A percentile compares a stretch with the other conserved stretches of the same genome.
Conservation (phyloP, 331 rosid genomes). For the Acacia concinna region DNA sequence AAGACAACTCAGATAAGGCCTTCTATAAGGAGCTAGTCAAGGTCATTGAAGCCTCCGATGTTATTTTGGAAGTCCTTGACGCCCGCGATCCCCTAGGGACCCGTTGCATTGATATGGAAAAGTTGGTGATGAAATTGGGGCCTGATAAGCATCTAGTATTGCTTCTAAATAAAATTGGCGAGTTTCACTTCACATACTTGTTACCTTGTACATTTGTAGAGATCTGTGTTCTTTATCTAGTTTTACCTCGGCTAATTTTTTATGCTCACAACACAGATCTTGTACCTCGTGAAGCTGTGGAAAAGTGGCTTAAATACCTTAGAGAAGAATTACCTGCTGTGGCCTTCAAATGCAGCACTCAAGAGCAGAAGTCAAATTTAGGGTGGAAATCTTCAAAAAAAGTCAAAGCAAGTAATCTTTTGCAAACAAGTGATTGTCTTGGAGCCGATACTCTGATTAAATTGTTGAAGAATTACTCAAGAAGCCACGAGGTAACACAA, state of each 20-base stretch:
- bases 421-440: constrained; percentile 89
- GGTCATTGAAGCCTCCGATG: constrained; percentile 90
- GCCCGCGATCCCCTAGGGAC: constrained; percentile 98
- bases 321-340: constrained; percentile 97
- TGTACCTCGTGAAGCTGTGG: constrained; percentile 88
- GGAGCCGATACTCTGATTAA: constrained; percentile 95
- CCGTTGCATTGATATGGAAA: constrained; percentile 82
- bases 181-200: background rate
- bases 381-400: constrained; percentile 83
- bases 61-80: constrained; percentile 92
- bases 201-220: background rate
- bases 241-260: constrained; percentile 19
- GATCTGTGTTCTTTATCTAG: background rate
- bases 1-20: constrained; percentile 71
- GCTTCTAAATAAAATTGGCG: constrained; percentile 94
- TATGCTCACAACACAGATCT: constrained; percentile 60
- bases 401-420: constrained; percentile 58
- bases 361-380: constrained; percentile 87
- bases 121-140: constrained; percentile 76
- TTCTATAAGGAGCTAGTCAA: constrained; percentile 87
- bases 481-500: constrained; percentile 83
- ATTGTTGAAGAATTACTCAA: constrained; percentile 89
- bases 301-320: constrained; percentile 93
- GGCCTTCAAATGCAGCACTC: constrained; percentile 96
- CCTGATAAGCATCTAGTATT: constrained; percentile 83